Evolutionary conservation across 768 basidiomycete species (phyloP).

Genomic region (Phlebiopsis gigantea): DNA sequence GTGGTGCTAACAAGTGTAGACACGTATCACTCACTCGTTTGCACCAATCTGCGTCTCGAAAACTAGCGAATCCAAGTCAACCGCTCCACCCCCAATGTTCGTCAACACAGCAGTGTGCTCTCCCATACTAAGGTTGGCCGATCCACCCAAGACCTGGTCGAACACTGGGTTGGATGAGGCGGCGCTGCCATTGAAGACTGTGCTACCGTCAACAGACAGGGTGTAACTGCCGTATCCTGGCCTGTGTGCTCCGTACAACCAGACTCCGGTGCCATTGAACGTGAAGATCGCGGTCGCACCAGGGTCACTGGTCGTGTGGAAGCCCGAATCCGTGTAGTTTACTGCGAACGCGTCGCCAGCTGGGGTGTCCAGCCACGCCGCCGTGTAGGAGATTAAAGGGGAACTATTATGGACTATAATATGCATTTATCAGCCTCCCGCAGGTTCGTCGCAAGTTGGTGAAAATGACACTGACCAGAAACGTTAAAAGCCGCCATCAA

Average conservation of each 20-base stretch:
- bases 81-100: slow-evolving; percentile 34
- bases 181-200: slow-evolving; percentile 31
- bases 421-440: not conserved
- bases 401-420: slow-evolving; percentile 52
- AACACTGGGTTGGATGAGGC: slow-evolving; percentile 23
- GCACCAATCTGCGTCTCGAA: slow-evolving; percentile 36
- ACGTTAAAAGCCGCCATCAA: slow-evolving; percentile 28
- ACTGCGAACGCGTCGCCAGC: slow-evolving; percentile 33
- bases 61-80: slow-evolving; percentile 49
- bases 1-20: not conserved
- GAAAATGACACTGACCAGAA: slow-evolving; percentile 18
- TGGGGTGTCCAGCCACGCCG: slow-evolving; percentile 45
- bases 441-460: not conserved
- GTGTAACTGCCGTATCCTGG: slow-evolving; percentile 44
- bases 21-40: slow-evolving; percentile 28
- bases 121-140: slow-evolving; percentile 38
- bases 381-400: slow-evolving; percentile 46
- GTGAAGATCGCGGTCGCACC: slow-evolving; percentile 46
- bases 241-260: slow-evolving; percentile 42
- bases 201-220: slow-evolving; percentile 39
- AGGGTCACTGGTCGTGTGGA: slow-evolving; percentile 37
- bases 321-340: slow-evolving; percentile 40
- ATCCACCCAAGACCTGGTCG: slow-evolving; percentile 38
- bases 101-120: slow-evolving; percentile 44
- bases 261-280: slow-evolving; percentile 52